Conservation (phyloP, 2,329 filamentous ascomycete genomes). For the Colletotrichum nymphaeae region DNA sequence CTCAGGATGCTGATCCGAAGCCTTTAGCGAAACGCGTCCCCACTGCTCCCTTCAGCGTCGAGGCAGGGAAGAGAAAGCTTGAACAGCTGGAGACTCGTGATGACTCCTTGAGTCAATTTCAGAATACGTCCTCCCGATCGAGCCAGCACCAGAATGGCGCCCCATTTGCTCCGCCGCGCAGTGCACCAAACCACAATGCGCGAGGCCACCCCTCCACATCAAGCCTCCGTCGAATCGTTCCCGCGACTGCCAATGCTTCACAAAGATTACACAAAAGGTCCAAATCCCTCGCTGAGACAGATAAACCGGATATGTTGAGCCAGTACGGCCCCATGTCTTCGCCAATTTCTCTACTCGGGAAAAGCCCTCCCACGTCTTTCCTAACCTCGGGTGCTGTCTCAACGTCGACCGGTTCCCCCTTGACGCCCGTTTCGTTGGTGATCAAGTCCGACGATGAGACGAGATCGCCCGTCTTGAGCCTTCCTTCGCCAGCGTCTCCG, state of each 20-base stretch:
- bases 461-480: constrained; percentile 38
- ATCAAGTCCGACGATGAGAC: constrained; percentile 51
- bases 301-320: background rate
- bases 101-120: background rate
- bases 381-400: constrained; percentile 42
- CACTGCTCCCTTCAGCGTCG: background rate
- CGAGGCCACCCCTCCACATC: background rate
- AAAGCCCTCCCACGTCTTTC: constrained; percentile 19
- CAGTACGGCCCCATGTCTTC: constrained; percentile 16
- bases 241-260: background rate
- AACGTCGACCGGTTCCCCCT: constrained; percentile 47
- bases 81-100: background rate
- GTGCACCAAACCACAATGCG: background rate
- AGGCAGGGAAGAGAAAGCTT: background rate
- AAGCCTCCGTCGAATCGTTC: background rate
- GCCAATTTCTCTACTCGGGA: constrained; percentile 13
- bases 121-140: background rate
- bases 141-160: background rate
- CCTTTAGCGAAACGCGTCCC: constrained; percentile 8
- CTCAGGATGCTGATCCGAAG: background rate
- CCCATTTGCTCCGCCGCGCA: background rate
- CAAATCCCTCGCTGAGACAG: constrained; percentile 23
- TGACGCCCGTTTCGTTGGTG: constrained; percentile 54
- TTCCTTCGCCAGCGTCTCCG: constrained; percentile 39
- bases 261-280: constrained; percentile 27